Percentiles rank a stretch among this genome's conserved stretches.
Conservation (phyloP, 768 basidiomycete genomes). For the Tulasnella sp. region DNA sequence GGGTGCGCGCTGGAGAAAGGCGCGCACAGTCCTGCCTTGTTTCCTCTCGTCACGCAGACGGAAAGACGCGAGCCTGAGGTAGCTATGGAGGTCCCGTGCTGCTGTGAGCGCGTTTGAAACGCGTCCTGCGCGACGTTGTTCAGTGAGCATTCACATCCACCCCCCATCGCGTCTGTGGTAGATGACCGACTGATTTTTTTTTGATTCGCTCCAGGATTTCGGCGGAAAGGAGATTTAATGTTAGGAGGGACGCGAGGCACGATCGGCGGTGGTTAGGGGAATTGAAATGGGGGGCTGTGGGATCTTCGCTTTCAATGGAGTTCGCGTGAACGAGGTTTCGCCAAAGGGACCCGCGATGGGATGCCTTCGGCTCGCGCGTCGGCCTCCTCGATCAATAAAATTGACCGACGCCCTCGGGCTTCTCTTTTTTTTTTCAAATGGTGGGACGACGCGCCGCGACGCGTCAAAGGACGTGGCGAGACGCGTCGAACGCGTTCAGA, state of each 20-base stretch:
- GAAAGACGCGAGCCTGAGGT: not conserved
- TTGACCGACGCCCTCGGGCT: not conserved
- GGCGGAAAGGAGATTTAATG: not conserved
- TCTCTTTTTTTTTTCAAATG: not conserved
- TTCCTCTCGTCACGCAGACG: not conserved
- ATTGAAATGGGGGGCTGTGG: not conserved
- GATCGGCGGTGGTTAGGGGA: not conserved
- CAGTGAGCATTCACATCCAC: not conserved
- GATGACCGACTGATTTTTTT: not conserved
- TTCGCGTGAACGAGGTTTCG: not conserved
- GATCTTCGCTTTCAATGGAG: not conserved
- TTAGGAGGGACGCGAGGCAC: not conserved
- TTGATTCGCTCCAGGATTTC: not conserved
- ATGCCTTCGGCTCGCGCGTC: not conserved
- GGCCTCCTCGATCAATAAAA: not conserved
- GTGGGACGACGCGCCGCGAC: not conserved
- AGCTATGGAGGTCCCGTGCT: not conserved
- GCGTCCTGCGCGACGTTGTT: not conserved
- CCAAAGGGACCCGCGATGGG: not conserved
- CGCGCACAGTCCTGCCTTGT: not conserved
- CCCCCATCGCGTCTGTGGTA: no score
- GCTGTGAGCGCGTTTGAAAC: not conserved
- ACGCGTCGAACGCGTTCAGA: not conserved
- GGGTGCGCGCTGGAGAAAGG: not conserved
- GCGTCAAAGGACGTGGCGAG: not conserved